A percentile compares a stretch with the other conserved stretches of the same genome.
These are phyloP conservation scores for Zygosaccharomyces lentus DNA, from an alignment of 805 yeast genomes.

Conservation along the genomic window DNA sequence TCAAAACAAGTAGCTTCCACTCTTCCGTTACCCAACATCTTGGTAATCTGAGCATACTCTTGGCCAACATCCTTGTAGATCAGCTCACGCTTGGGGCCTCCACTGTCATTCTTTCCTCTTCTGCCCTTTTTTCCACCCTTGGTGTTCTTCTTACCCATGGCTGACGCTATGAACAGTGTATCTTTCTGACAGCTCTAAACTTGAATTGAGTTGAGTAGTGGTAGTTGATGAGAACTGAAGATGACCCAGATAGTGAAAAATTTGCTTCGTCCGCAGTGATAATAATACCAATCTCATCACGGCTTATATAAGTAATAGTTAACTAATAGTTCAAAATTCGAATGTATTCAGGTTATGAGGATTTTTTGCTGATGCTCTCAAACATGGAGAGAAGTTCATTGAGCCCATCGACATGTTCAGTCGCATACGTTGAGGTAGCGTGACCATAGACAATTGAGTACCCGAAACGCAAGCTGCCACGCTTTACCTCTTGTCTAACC, in stretches of 20 bases:
- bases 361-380: slow-evolving; percentile 7
- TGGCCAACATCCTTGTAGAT: slow-evolving; percentile 92
- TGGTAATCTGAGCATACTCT: slow-evolving; percentile 96
- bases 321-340: background rate
- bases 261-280: slow-evolving; percentile 1
- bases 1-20: slow-evolving; percentile 94
- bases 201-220: background rate
- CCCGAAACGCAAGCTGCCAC: slow-evolving; percentile 40
- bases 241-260: slow-evolving; percentile 4
- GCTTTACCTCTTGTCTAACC: slow-evolving; percentile 42
- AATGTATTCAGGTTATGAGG: background rate
- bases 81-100: slow-evolving; percentile 90
- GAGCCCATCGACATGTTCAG: slow-evolving; percentile 60
- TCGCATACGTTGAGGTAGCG: slow-evolving; percentile 52
- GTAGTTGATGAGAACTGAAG: background rate
- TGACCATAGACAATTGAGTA: slow-evolving; percentile 60
- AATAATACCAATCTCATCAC: slow-evolving; percentile 3
- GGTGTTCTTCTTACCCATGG: slow-evolving; percentile 38
- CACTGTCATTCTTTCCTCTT: slow-evolving; percentile 96
- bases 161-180: background rate
- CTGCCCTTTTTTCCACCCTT: slow-evolving; percentile 87
- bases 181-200: background rate
- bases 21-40: slow-evolving; percentile 98
- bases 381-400: slow-evolving; percentile 62
- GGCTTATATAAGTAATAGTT: background rate